Percentiles rank a stretch among this genome's conserved stretches.
phyloP scores from a whole-genome alignment of 805 yeast species.

The Ogataea angusta region DNA sequence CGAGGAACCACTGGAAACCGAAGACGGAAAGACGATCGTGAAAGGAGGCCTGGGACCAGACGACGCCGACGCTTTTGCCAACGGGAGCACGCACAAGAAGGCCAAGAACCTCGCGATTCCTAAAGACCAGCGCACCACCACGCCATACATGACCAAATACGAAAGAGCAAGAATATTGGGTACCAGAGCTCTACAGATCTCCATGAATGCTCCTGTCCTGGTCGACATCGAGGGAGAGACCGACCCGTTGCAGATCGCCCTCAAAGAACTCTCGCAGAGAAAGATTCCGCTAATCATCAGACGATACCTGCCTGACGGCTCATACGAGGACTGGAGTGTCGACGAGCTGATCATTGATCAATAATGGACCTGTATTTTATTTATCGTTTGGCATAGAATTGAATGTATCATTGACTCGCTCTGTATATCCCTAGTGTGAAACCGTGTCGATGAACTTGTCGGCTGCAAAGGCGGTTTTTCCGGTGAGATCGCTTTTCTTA shows the following conservation, averaged over 20 bases:
- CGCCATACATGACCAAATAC: conserved; percentile 98
- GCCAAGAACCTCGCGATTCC: conserved; percentile 66
- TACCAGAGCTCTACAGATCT: conserved; percentile 94
- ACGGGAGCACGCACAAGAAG: conserved; percentile 38
- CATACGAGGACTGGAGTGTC: conserved; percentile 98
- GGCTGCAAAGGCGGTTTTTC: conserved; percentile 57
- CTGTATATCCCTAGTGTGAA: conserved; percentile 14
- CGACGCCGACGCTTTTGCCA: conserved; percentile 37
- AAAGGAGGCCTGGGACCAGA: conserved; percentile 67
- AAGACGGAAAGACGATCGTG: conserved; percentile 70
- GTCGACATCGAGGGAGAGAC: conserved; percentile 99
- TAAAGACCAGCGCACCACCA: conserved; percentile 83
- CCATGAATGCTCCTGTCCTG: conserved; percentile 97
- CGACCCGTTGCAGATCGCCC: conserved; percentile 95
- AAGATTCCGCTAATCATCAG: conserved; percentile 94
- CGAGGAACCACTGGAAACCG: conserved; percentile 46
- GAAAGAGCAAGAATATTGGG: conserved; percentile 98
- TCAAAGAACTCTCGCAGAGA: conserved; percentile 92
- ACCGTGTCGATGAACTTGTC: conserved; percentile 54
- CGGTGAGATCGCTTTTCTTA: conserved; percentile 51
- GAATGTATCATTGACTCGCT: conserved; percentile 3
- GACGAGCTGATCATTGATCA: conserved; percentile 91
- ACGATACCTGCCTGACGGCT: conserved; percentile 94
- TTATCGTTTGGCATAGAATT: conserved; percentile 7
- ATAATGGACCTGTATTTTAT: conserved; percentile 13